Evolutionary conservation across 495 filamentous ascomycete genomes (phyloP).

Genomic region (Elaphomyces granulatus): DNA sequence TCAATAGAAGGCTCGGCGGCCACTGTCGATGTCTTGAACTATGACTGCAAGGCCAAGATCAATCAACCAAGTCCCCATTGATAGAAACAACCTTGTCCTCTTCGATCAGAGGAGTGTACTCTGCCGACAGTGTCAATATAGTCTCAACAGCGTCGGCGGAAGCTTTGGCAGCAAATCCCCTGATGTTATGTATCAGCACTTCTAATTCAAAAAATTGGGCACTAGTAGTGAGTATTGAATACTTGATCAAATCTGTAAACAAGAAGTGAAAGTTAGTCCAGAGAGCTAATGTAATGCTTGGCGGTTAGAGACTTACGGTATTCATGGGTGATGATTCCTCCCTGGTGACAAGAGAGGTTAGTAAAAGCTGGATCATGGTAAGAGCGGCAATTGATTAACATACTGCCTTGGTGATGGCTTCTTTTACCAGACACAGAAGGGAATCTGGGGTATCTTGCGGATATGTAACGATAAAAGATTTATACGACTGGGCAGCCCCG

Average conservation of each 20-base stretch:
- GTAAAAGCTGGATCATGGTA: slow-evolving; percentile 7
- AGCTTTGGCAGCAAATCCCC: slow-evolving; percentile 64
- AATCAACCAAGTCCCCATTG: slow-evolving; percentile 17
- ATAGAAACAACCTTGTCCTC: slow-evolving; percentile 51
- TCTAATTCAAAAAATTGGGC: background rate
- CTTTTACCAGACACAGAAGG: slow-evolving; percentile 53
- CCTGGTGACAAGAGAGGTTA: slow-evolving; percentile 11
- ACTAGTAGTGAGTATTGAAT: slow-evolving; percentile 6
- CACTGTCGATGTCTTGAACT: too few relatives aligned
- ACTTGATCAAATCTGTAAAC: slow-evolving; percentile 38
- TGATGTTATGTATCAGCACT: too few relatives aligned
- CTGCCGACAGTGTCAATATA: slow-evolving; percentile 47
- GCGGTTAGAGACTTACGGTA: slow-evolving; percentile 33
- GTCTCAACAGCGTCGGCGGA: slow-evolving; percentile 51
- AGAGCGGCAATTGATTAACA: too few relatives aligned
- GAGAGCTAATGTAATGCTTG: too few relatives aligned
- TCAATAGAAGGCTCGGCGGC: too few relatives aligned
- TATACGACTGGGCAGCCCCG: slow-evolving; percentile 43
- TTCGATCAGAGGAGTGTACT: slow-evolving; percentile 57
- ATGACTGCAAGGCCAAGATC: too few relatives aligned
- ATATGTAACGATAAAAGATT: slow-evolving; percentile 67
- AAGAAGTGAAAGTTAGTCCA: too few relatives aligned
- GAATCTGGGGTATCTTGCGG: slow-evolving; percentile 54
- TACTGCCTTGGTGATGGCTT: slow-evolving; percentile 52
- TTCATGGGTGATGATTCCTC: slow-evolving; percentile 39